Evolutionary conservation across 2,329 filamentous ascomycete species (phyloP).

Genomic region (Epichloe gansuensis): DNA sequence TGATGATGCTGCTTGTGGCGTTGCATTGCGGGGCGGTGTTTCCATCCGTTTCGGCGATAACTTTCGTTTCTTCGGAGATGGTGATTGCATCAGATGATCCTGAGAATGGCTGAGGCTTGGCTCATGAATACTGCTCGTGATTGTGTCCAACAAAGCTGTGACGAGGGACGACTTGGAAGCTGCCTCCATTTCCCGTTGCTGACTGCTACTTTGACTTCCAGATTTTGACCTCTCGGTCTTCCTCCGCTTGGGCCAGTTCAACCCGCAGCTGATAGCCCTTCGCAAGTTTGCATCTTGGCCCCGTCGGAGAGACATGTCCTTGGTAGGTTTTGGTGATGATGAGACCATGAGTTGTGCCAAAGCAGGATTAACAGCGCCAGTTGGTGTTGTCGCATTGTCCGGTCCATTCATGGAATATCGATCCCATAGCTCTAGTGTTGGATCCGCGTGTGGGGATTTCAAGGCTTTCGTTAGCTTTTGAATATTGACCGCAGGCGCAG

Average conservation of each 20-base stretch:
- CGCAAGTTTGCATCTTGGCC: conserved; percentile 34
- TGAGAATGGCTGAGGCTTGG: conserved; percentile 22
- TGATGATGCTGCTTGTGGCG: conserved; percentile 8
- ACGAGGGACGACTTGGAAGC: conserved; percentile 45
- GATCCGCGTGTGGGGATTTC: conserved; percentile 57
- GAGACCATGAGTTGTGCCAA: conserved; percentile 57
- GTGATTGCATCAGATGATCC: conserved; percentile 25
- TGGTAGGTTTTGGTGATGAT: conserved; percentile 53
- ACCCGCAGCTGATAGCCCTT: conserved; percentile 56
- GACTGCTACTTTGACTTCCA: conserved; percentile 19
- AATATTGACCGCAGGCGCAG: conserved; percentile 40
- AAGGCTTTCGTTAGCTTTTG: conserved; percentile 45
- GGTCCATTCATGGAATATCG: conserved; percentile 46
- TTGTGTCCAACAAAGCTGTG: conserved; percentile 54
- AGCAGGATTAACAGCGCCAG: conserved; percentile 40
- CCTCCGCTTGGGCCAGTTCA: conserved; percentile 60
- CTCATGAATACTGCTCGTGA: conserved; percentile 40
- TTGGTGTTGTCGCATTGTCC: conserved; percentile 30
- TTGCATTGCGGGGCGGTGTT: conserved; percentile 12
- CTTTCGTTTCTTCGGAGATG: conserved; percentile 31
- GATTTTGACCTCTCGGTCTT: conserved; percentile 40
- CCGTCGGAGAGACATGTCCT: conserved; percentile 28
- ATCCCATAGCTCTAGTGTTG: conserved; percentile 66
- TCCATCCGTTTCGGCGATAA: conserved; percentile 11
- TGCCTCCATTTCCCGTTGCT: conserved; percentile 31